Base-by-base conservation (phyloP, 176 grass and related monocot species). In the Oryza meridionalis region DNA sequence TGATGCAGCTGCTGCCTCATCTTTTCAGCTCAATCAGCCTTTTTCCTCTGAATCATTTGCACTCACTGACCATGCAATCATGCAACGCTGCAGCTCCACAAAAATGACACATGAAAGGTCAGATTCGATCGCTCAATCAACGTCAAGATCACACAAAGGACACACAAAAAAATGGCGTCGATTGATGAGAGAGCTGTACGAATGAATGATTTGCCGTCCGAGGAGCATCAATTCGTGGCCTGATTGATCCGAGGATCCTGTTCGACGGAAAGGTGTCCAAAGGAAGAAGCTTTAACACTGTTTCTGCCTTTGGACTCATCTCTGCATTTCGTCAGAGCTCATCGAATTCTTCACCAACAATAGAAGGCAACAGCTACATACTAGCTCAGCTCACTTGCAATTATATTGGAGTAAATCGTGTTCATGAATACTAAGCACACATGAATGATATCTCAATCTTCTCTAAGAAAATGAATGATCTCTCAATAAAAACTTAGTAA, bases 161-260 rank as follows among this genome's bases (percentile, higher is more conserved):
- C 38, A 77, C 11, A 6, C 5, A 37, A 11, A 13, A 77, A 55
- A 40, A 58, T 21, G 51, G 75, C 19, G 55, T 43, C 1, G 22
- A 19, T 58, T 9, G 53, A 58, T 8, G 79, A 42, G 15, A 75
- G 15, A 21, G 47, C 58, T 24, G 4, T 24, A 10, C 3, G 58
- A 21, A 43, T 14, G 46, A 49, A n/a, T 69, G 29, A 25, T 25
- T 58, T 70, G 46, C 13, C 64, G 14, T 3, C 19, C 5, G 45
- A 50, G 49, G 10, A 3, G 0, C 67, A 49, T 40, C 16, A 17
- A 16, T 24, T 81, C 19, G 9, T 24, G 31, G 67, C 53, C 53
- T 59, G 66, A 47, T 71, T 59, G 44, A 71, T 12, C 11, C 10
- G 65, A 70, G 66, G 66, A 70, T 81, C 79, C 67, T 71, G 45